Conservation (phyloP, 208 protist genomes). For the Wallacemonas collosoma region DNA sequence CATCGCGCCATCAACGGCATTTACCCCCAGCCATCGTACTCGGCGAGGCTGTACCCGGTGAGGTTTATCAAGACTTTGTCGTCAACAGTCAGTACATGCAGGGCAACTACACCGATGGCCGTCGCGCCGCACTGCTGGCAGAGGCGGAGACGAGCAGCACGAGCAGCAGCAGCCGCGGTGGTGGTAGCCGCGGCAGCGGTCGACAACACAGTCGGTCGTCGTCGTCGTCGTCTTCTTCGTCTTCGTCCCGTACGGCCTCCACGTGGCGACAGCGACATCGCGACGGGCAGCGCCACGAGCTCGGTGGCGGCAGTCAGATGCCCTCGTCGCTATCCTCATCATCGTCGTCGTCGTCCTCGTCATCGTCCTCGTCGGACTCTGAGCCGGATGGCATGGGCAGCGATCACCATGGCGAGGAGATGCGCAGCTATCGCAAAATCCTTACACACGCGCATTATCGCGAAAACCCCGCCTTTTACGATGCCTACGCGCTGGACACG, state of each 20-base stretch:
- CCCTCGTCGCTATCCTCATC: not conserved
- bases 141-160: conserved; percentile 29
- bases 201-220: not conserved
- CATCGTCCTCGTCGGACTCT: conserved; percentile 19
- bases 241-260: conserved; percentile 3
- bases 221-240: conserved; percentile 27
- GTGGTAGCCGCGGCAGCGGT: conserved; percentile 1
- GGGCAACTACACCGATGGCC: conserved; percentile 53
- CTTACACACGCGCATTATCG: conserved; percentile 49
- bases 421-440: conserved; percentile 76
- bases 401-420: conserved; percentile 36
- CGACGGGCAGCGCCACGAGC: not conserved
- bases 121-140: conserved; percentile 15
- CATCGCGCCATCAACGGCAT: conserved; percentile 7
- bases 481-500: conserved; percentile 82
- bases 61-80: conserved; percentile 65
- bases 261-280: not conserved
- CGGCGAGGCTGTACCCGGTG: conserved; percentile 17
- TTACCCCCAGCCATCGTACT: not conserved
- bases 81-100: conserved; percentile 53
- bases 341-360: conserved; percentile 18
- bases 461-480: conserved; percentile 65
- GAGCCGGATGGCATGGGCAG: conserved; percentile 9
- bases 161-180: conserved; percentile 23
- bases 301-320: not conserved